Evolutionary conservation across 257 asterid species (phyloP).

Genomic region (Coffea canephora): DNA sequence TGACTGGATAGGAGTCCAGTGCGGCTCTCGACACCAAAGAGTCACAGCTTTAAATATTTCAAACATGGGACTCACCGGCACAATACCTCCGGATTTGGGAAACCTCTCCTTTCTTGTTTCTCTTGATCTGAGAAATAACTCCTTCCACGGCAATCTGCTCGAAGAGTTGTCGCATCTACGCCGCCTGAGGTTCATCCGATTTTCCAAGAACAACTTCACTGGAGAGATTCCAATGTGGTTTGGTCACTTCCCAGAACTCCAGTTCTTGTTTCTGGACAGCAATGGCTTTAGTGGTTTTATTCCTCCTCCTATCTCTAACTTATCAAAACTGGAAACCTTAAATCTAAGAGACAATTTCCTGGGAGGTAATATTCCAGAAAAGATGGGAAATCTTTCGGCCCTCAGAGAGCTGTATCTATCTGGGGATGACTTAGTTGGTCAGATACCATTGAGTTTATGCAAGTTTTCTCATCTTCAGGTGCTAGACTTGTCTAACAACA

Average conservation of each 20-base stretch:
- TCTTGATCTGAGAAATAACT: background rate
- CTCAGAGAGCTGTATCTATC: background rate
- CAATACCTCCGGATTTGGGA: too few relatives aligned
- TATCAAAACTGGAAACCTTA: background rate
- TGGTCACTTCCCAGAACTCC: background rate
- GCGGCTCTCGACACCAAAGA: background rate
- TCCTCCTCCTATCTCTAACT: background rate
- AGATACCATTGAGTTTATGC: too few relatives aligned
- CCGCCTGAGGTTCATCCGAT: constrained; percentile 3
- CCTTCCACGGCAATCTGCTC: background rate
- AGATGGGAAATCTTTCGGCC: background rate
- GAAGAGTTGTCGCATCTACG: background rate
- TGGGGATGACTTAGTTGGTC: background rate
- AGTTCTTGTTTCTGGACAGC: background rate
- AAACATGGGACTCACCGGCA: background rate
- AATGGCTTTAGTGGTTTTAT: constrained; percentile 2
- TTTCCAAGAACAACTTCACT: background rate
- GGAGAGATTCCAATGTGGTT: constrained; percentile 4
- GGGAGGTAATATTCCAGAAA: background rate
- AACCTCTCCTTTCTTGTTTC: too few relatives aligned
- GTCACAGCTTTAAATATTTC: background rate
- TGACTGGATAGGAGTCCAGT: constrained; percentile 1
- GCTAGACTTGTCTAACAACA: too few relatives aligned
- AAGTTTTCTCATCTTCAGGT: too few relatives aligned
- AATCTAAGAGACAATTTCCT: background rate